Base-by-base conservation (phyloP, 2,329 filamentous ascomycete species). In the Neofusicoccum parvum region DNA sequence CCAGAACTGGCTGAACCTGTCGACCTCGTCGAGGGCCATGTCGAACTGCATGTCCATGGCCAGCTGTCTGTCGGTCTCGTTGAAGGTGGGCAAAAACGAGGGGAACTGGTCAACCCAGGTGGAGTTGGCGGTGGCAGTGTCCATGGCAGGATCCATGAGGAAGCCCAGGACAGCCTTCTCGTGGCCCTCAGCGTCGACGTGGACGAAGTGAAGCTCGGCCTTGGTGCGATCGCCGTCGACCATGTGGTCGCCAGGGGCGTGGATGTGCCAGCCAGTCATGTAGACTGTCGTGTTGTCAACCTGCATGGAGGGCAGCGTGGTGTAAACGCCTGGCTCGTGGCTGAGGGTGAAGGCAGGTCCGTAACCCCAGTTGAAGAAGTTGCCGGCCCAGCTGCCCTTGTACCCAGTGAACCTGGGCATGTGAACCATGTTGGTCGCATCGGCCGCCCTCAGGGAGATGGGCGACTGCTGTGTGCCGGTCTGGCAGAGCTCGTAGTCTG, bases 401-500 rank as follows among this genome's bases (percentile, higher is more conserved):
- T 82, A 83, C 39, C 50, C 50, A 68, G 79, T 74, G 73, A 85
- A 84, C 15, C 53, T 70, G 4, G 80, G 76, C 1, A 72, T 72
- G 69, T 83, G 81, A 32, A 73, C 74, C 20, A 71, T 67, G 2
- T 80, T 76, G 4, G 82, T 74, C 7, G 80, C 81, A 64, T 79
- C 73, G 23, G 72, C 70, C 36, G 80, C 72, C 9, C 70, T 73
- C 7, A 85, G 77, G 0, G 76, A 73, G 60, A 85, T 85, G 6
- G 83, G 83, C 0, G 81, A 81, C 70, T 85, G 83, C 65, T 82
- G 79, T 0, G 80, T 83, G 41, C 83, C 82, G 15, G 78, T 81
- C 68, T 84, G 82, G 74, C 83, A 85, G 20, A 79, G 72, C 5
- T 73, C 70, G 68, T 82, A 83, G 49, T 76, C 78, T 75, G 67